Evolutionary conservation across 2,329 filamentous ascomycete species (phyloP).

Genomic region (Aspergillus carbonarius): DNA sequence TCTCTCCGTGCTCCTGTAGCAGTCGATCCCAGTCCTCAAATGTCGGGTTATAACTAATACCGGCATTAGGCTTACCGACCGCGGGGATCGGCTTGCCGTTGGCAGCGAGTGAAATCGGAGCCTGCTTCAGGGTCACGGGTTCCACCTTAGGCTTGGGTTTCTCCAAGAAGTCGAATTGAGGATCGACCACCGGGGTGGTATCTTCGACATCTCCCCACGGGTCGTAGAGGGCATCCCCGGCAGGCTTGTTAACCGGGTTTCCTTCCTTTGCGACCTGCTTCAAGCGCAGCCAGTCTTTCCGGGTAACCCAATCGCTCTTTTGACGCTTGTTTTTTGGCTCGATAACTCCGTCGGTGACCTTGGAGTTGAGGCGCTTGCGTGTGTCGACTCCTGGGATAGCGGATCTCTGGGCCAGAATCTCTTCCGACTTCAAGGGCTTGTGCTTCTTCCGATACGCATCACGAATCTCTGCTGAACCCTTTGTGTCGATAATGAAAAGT

Average conservation of each 20-base stretch:
- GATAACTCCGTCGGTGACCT: conserved; percentile 70
- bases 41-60: conserved; percentile 88
- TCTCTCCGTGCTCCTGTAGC: conserved; percentile 70
- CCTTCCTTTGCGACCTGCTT: conserved; percentile 73
- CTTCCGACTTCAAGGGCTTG: conserved; percentile 83
- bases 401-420: conserved; percentile 85
- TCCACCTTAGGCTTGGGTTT: conserved; percentile 65
- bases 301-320: conserved; percentile 75
- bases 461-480: conserved; percentile 66
- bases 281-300: conserved; percentile 78
- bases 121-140: conserved; percentile 71
- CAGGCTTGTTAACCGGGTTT: conserved; percentile 50
- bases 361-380: conserved; percentile 71
- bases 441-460: conserved; percentile 65
- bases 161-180: conserved; percentile 65
- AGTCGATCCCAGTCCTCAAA: conserved; percentile 83
- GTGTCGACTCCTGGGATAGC: conserved; percentile 74
- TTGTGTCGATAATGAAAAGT: conserved; percentile 79
- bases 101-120: conserved; percentile 78
- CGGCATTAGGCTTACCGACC: conserved; percentile 74
- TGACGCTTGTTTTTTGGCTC: conserved; percentile 67
- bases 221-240: conserved; percentile 65
- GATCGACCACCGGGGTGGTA: conserved; percentile 45
- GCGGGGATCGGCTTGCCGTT: conserved; percentile 77
- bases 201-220: conserved; percentile 66